Evolutionary conservation across 2,329 filamentous ascomycete species (phyloP), one percentile per base, ranked within the genome.

Genomic region (Penicillium sp.): DNA sequence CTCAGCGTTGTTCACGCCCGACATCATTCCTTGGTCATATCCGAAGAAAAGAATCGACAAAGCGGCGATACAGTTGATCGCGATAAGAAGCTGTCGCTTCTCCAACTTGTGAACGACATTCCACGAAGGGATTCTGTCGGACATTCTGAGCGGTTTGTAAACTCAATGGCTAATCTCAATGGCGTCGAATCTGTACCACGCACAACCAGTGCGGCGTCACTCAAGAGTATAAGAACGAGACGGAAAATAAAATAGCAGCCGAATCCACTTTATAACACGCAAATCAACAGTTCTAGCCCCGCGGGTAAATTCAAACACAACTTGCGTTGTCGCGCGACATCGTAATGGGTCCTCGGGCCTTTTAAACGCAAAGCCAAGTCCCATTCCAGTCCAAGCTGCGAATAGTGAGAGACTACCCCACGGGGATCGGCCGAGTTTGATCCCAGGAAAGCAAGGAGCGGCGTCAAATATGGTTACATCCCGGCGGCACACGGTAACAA

Each of bases 41-140:
- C 78, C 87, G 64, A 88, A 88, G 78, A 89, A 88, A 71, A 89
- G 86, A 60, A 88, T 89, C 14, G 85, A 87, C 14, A 89, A 71
- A 1, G 79, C 86, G 1, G 87, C 86, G 14, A 89, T 76, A 48
- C 79, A 81, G 69, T 88, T 88, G 71, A 89, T 83, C 37, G 82
- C 82, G 55, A 86, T 78, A 54, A 87, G 80, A 58, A 88, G 78
- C 43, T 73, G 71, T 19, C 76, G 71, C 75, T 87, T 87, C 74
- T 86, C 76, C 5, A 84, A 71, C 60, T 76, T 77, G 68, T 84
- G 78, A 54, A 82, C 81, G 11, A 85, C 75, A 71, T 81, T 82
- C 73, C 71, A 77, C 55, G 66, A 68, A 1, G 71, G 65, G 35
- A 78, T 78, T 51, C 70, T 68, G 59, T 76, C 73, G 57, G 70